phyloP scores from a whole-genome alignment of 345 rosid genomes.

The Cochlearia excelsa region DNA sequence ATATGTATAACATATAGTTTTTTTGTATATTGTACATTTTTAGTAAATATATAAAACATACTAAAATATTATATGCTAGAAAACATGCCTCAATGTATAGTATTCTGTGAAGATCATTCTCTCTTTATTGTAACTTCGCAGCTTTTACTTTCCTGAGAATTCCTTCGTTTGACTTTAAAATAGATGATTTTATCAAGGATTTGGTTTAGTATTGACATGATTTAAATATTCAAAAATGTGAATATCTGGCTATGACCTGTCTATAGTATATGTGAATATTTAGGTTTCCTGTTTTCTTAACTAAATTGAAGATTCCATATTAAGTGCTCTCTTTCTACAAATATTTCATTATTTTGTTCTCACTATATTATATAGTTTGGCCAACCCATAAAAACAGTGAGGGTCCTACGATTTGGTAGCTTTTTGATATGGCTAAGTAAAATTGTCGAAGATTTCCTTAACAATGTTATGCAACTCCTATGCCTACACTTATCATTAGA shows the following conservation, averaged over 20 bases:
- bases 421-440: slow-evolving; percentile 46
- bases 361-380: slow-evolving; percentile 9
- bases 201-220: neutral
- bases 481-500: slow-evolving; percentile 33
- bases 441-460: slow-evolving; percentile 39
- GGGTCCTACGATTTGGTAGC: slow-evolving; percentile 33
- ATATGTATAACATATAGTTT: too few species aligned
- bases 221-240: slow-evolving; percentile 9
- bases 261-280: slow-evolving; percentile 12
- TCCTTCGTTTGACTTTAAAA: slow-evolving; percentile 20
- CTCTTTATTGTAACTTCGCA: slow-evolving; percentile 25
- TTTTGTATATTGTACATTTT: neutral
- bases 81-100: slow-evolving; percentile 26
- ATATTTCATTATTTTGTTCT: neutral
- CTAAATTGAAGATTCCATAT: slow-evolving; percentile 25
- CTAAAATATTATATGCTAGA: slow-evolving; percentile 2
- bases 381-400: slow-evolving; percentile 24
- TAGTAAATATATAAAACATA: neutral
- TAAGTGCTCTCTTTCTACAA: slow-evolving; percentile 8
- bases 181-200: too few species aligned
- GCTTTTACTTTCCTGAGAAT: slow-evolving; percentile 32
- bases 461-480: slow-evolving; percentile 34
- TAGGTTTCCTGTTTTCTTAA: slow-evolving; percentile 14
- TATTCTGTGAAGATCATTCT: slow-evolving; percentile 32
- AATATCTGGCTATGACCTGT: neutral